Evolutionary conservation across 139 green algal species (phyloP).

Genomic region (Chlamydomonas sphaeroides): DNA sequence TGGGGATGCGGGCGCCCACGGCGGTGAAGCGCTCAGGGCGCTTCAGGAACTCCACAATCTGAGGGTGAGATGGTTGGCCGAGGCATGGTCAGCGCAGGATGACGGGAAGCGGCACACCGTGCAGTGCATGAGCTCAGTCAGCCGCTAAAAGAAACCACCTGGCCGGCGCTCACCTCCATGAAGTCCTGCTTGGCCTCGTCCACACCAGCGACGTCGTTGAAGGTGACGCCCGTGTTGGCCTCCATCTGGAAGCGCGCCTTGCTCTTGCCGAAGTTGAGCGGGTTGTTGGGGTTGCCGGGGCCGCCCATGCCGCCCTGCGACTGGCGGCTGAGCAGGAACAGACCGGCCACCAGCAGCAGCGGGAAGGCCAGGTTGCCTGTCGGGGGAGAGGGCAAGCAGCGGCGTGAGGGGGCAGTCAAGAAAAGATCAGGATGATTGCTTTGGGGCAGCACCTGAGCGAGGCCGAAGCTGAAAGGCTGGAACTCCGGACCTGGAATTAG

Average conservation of each 20-base stretch:
- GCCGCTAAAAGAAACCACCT: not conserved
- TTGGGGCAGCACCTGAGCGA: too few species aligned
- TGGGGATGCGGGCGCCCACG: constrained; percentile 94
- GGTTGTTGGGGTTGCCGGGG: constrained; percentile 93
- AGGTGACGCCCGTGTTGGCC: constrained; percentile 98
- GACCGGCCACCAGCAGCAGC: constrained; percentile 96
- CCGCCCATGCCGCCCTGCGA: constrained; percentile 82
- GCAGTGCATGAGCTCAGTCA: not conserved
- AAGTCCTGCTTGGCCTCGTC: constrained; percentile 99
- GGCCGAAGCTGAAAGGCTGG: too few species aligned
- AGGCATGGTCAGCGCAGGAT: too few species aligned
- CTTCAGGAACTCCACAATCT: constrained; percentile 97
- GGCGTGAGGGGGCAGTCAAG: too few species aligned
- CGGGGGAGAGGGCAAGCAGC: too few species aligned
- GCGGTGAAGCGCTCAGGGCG: constrained; percentile 94
- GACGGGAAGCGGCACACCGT: too few species aligned
- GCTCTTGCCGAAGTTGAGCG: constrained; percentile 97
- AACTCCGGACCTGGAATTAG: too few species aligned
- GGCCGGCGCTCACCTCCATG: constrained; percentile 83
- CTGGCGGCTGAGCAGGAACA: constrained; percentile 98
- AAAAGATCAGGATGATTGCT: too few species aligned
- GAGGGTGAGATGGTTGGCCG: too few species aligned
- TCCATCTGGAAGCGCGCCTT: constrained; percentile 99
- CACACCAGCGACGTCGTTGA: constrained; percentile 97
- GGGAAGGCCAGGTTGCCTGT: constrained; percentile 99